A percentile compares a stretch with the other conserved stretches of the same genome.
phyloP scores from a whole-genome alignment of 345 rosid species.

The Rhodamnia argentea region DNA sequence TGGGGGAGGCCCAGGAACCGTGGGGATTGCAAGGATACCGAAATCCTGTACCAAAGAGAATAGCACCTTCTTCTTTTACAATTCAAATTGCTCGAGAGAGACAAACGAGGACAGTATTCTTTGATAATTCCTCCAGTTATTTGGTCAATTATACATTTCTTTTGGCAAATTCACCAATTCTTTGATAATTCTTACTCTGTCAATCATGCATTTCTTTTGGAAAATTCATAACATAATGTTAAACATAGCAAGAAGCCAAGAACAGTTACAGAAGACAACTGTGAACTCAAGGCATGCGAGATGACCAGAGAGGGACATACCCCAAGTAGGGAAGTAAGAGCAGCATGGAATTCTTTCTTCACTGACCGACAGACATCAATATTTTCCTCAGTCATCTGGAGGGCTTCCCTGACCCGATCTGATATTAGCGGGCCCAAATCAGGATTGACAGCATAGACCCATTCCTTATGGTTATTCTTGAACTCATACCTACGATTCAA shows the following conservation, averaged over 20 bases:
- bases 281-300: neutral
- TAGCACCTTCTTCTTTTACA: neutral
- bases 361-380: slow-evolving; percentile 33
- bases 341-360: slow-evolving; percentile 35
- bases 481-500: slow-evolving; percentile 50
- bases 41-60: slow-evolving; percentile 26
- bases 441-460: slow-evolving; percentile 60
- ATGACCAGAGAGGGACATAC: slow-evolving; percentile 16
- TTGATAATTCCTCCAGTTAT: neutral
- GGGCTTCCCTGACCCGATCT: slow-evolving; percentile 55
- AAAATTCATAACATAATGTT: neutral
- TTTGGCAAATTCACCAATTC: slow-evolving; percentile 28
- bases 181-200: neutral
- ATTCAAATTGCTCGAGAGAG: neutral
- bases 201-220: neutral
- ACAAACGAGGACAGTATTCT: neutral
- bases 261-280: neutral
- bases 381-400: slow-evolving; percentile 31
- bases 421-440: slow-evolving; percentile 66
- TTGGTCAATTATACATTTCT: neutral
- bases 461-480: slow-evolving; percentile 73
- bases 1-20: slow-evolving; percentile 79
- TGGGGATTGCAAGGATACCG: slow-evolving; percentile 67
- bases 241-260: neutral
- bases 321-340: slow-evolving; percentile 59